Percentiles rank a stretch among this genome's conserved stretches.
These are phyloP conservation scores for Nasturtium officinale DNA, from an alignment of 345 rosid genomes.

Conservation along the genomic window DNA sequence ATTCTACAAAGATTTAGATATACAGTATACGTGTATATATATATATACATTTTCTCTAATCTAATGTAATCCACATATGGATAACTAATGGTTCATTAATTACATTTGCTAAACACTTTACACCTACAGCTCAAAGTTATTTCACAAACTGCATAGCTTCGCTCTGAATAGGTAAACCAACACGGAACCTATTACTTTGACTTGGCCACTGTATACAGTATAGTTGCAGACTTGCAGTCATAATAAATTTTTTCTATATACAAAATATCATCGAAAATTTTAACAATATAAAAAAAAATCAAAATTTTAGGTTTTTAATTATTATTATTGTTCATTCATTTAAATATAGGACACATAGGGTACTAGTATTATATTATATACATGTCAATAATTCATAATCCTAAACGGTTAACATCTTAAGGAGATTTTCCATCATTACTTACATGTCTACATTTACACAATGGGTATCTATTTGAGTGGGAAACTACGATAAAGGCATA, in stretches of 20 bases:
- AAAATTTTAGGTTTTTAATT: not conserved
- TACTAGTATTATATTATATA: not conserved
- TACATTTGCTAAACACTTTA: no score
- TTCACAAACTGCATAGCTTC: not conserved
- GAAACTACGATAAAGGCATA: slow-evolving; percentile 19
- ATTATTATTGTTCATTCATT: not conserved
- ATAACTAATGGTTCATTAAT: no score
- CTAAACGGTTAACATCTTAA: slow-evolving; percentile 17
- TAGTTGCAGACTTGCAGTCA: not conserved
- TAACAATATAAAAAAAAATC: not conserved
- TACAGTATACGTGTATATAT: no score
- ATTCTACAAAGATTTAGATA: no score
- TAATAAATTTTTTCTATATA: no score
- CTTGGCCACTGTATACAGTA: not conserved
- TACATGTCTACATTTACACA: slow-evolving; percentile 14
- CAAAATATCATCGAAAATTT: no score
- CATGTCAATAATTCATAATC: slow-evolving; percentile 19
- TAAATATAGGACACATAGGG: not conserved
- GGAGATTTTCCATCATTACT: slow-evolving; percentile 7
- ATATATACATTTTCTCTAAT: no score
- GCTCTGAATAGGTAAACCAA: not conserved
- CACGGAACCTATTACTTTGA: not conserved
- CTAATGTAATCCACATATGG: no score
- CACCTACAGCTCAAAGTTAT: not conserved
- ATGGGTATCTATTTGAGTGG: slow-evolving; percentile 35